Evolutionary conservation across 257 asterid genomes (phyloP).

Genomic region (Solanum pinnatisectum): DNA sequence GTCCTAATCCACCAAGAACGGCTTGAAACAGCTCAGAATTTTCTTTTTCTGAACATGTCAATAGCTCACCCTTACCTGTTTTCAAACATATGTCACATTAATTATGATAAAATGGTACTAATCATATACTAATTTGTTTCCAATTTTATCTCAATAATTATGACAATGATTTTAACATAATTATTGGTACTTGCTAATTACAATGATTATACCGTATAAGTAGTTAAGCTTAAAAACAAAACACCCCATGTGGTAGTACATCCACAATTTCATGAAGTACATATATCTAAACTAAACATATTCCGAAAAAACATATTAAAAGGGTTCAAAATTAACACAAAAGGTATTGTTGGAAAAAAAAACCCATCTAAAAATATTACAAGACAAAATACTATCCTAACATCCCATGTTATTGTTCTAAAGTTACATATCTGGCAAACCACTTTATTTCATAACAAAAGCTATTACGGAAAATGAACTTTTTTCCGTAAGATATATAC

Average conservation of each 20-base stretch:
- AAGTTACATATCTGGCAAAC: not conserved
- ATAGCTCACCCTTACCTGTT: conserved; percentile 72
- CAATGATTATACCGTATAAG: not conserved
- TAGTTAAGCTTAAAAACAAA: conserved; percentile 5
- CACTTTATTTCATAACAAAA: not conserved
- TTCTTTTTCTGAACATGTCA: conserved; percentile 46
- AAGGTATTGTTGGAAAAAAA: not conserved
- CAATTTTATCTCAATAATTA: not conserved
- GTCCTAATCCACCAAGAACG: conserved; percentile 83
- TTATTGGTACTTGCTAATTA: not conserved
- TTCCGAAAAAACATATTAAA: not conserved
- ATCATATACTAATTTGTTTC: not conserved
- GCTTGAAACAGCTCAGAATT: conserved; percentile 54
- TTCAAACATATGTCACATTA: not conserved
- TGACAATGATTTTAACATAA: not conserved
- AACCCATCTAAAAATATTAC: not conserved
- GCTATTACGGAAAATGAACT: not conserved
- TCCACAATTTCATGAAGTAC: conserved; percentile 1
- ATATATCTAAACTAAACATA: not conserved
- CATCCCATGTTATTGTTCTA: not conserved
- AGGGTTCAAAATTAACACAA: not conserved
- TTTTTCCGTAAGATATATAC: not conserved
- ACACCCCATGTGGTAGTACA: conserved; percentile 37
- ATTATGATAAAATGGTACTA: not conserved
- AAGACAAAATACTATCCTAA: conserved; percentile 7